phyloP scores from a whole-genome alignment of 23 red algal species.

The Gracilariopsis chorda region DNA sequence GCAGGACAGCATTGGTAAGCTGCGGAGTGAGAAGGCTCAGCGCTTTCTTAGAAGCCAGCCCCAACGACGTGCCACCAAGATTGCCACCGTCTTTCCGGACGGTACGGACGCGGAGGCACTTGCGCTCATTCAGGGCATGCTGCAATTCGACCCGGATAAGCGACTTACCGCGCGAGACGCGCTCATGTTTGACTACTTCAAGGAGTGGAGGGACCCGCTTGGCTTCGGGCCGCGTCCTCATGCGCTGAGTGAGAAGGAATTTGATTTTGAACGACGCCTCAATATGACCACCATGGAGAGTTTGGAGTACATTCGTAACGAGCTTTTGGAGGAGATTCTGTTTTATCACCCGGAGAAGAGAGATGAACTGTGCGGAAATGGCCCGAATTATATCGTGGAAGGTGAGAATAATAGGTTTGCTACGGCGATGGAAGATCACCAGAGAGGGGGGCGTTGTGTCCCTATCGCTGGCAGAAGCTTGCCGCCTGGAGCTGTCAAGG shows the following conservation, averaged over 20 bases:
- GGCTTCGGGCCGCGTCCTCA: conserved; percentile 57
- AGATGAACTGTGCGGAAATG: conserved; percentile 64
- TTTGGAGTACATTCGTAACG: conserved; percentile 67
- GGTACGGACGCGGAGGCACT: conserved; percentile 64
- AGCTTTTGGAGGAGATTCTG: conserved; percentile 89
- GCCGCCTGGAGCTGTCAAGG: conserved; percentile 46
- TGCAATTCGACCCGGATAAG: conserved; percentile 96
- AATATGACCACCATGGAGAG: conserved; percentile 39
- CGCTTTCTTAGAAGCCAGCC: conserved; percentile 57
- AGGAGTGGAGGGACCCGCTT: conserved; percentile 79
- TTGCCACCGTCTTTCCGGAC: conserved; percentile 65
- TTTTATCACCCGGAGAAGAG: conserved; percentile 93
- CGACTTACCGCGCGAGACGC: conserved; percentile 76
- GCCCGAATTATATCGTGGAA: conserved; percentile 11
- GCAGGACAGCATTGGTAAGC: conserved; percentile 62
- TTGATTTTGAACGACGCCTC: conserved; percentile 88
- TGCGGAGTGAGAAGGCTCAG: conserved; percentile 59
- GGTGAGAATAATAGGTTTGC: conserved; percentile 39
- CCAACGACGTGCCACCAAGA: not conserved
- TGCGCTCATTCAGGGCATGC: conserved; percentile 77
- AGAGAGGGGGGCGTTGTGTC: not conserved
- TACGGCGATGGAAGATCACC: conserved; percentile 34
- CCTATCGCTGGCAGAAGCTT: conserved; percentile 8
- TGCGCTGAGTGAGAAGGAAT: conserved; percentile 76
- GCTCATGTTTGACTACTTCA: conserved; percentile 89